A percentile compares a stretch with the other conserved stretches of the same genome.
Evolutionary conservation across 345 rosid species (phyloP).

Genomic region (Hibiscus tridactylites): DNA sequence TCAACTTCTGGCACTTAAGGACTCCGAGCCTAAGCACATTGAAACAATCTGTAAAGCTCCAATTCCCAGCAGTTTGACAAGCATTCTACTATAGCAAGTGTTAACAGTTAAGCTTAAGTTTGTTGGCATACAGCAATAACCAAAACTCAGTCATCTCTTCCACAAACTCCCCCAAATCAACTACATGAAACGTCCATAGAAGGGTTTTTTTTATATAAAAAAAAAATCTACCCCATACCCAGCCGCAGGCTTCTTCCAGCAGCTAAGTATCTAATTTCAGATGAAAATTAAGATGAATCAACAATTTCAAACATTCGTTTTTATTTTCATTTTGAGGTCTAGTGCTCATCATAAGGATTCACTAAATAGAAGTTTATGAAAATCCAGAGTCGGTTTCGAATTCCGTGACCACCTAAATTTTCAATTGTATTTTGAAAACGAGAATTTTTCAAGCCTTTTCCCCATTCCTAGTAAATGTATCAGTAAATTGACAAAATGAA

Average conservation of each 20-base stretch:
- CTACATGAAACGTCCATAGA: background rate
- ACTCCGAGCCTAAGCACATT: background rate
- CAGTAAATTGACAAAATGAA: background rate
- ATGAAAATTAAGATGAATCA: background rate
- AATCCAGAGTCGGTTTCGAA: background rate
- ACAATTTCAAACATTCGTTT: background rate
- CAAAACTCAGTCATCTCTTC: no score
- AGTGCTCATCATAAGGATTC: background rate
- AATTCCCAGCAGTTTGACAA: conserved; percentile 1
- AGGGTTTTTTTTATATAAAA: background rate
- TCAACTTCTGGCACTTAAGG: background rate
- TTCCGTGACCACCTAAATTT: background rate
- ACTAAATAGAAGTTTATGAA: background rate
- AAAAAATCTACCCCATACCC: background rate
- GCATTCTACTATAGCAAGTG: background rate
- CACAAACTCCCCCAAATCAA: no score
- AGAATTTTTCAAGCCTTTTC: background rate
- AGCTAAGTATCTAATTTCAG: background rate
- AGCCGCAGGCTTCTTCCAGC: background rate
- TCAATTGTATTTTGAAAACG: background rate
- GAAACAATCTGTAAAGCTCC: background rate
- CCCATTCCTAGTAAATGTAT: background rate
- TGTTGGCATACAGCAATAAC: background rate
- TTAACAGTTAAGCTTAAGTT: background rate
- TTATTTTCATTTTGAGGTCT: background rate